Evolutionary conservation across 495 filamentous ascomycete species (phyloP).

Genomic region (Neurospora discreta): DNA sequence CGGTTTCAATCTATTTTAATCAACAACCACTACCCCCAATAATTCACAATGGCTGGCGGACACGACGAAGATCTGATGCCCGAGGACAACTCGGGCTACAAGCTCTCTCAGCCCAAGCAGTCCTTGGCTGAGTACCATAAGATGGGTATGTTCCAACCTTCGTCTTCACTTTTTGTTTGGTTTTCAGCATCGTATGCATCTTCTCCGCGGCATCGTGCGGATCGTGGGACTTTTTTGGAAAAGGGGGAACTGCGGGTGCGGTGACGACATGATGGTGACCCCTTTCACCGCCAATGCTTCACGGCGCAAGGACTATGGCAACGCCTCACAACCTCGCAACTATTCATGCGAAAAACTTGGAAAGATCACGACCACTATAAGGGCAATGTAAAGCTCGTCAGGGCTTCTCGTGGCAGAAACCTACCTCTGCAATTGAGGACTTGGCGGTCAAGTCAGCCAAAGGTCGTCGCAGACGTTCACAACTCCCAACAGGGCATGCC

Average conservation of each 20-base stretch:
- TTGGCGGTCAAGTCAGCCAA: no score
- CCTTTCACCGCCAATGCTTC: background rate
- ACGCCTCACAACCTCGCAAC: background rate
- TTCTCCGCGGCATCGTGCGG: background rate
- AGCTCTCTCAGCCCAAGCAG: constrained; percentile 91
- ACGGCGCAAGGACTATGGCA: background rate
- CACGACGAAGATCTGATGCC: constrained; percentile 78
- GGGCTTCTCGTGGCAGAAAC: background rate
- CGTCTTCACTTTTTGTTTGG: constrained; percentile 3
- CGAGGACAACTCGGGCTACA: constrained; percentile 86
- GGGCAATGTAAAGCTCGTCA: background rate
- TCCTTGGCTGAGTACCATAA: constrained; percentile 83
- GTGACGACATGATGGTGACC: background rate
- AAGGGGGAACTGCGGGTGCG: background rate
- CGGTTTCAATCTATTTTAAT: background rate
- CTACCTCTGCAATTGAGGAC: background rate
- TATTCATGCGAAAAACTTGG: background rate
- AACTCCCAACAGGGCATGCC: background rate
- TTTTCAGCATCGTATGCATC: background rate
- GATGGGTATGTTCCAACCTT: constrained; percentile 56
- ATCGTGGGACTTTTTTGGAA: background rate
- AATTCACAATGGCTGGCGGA: constrained; percentile 47
- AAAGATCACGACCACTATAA: background rate
- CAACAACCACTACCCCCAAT: constrained; percentile 10
- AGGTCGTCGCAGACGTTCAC: background rate